Base-by-base conservation (phyloP, 805 yeast genomes). In the Suhomyces kilbournensis region DNA sequence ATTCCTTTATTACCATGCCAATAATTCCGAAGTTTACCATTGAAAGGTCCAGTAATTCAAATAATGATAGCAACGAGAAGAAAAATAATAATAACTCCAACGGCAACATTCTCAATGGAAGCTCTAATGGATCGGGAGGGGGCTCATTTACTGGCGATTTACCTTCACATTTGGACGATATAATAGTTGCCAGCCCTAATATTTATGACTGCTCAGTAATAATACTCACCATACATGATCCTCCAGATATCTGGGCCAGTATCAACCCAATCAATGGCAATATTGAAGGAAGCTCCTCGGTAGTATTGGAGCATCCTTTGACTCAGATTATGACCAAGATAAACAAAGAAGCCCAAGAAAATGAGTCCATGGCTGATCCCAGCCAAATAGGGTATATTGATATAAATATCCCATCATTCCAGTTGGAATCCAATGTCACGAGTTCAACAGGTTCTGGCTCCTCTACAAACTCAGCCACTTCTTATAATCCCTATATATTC, bases 191-290 rank as follows among this genome's bases (percentile, higher is more conserved):
- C n/a, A 80, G 92, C 12, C 85, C 90, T 9, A 79, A 82, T 51
- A 79, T 92, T 23, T 82, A 82, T 65, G 79, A 81, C 10, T 72
- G 84, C 38, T 79, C 82, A n/a, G 81, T 86, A 6, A 68, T 92
- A 5, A 71, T 91, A 8, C 72, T 93, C 7, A 66, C 89, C 6
- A 82, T 92, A 17, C 98, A 92, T 68, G 98, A 92, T 62, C 90
- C 97, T 2, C 89, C 97, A 6, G 92, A 90, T 53, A 79, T 94
- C 6, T 91, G 97, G 96, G 96, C 96, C 1, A 83, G 85, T 58
- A 73, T 85, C 39, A 91, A 90, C 65, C 89, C 96, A 0, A 68
- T 84, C 4, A 82, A 88, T 8, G 98, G 98, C 7, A 76, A 81
- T 47, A 80, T 93, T 35, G 90, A 89, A 56, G 76, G 91, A 14